Evolutionary conservation across 1,284 basidiomycete genomes (phyloP), one percentile per base, ranked within the genome.

Genomic region (Hemileia vastatrix): DNA sequence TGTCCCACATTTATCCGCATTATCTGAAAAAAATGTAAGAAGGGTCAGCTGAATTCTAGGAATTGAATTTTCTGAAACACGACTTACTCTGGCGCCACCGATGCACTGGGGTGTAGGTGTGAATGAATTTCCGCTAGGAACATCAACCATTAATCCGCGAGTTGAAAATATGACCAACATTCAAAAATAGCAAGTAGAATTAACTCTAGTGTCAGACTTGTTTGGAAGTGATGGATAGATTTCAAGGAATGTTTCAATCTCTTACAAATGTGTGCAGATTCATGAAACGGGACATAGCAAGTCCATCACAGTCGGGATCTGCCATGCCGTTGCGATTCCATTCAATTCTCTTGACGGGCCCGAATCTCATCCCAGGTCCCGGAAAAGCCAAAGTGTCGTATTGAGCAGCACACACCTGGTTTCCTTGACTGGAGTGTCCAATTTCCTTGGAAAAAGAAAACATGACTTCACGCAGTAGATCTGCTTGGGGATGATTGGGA

Each of bases 271-370:
- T 52, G 5, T n/a, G n/a, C n/a, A 59, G 18, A 9, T 21, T 59
- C 13, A 59, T 19, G 8, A 23, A 13, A n/a, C 33, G 49, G 36
- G 1, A 43, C 15, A 49, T 48, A 43, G 36, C 51, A 61, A 33
- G 36, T 45, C 21, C 49, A n/a, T 40, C 54, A 43, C 11, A 33
- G 45, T 4, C 47, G 23, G 24, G 23, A 54, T 61, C 59, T 2
- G 51, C 36, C 59, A 61, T 61, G 2, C 59, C 59, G 13, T 61
- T 6, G 21, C 59, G 36, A 45, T 61, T 61, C 59, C 59, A 61
- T 33, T 61, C 50, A 54, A 61, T 54, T 53, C 59, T 47, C 47
- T 54, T 18, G 6, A 54, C 31, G 11, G 57, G 36, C 2, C 32
- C 40, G 18, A 59, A 59, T 19, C 27, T 48, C 13, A 31, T 9